Base-by-base conservation (phyloP, 164 flowering plant genomes). In the Liriodendron chinense region DNA sequence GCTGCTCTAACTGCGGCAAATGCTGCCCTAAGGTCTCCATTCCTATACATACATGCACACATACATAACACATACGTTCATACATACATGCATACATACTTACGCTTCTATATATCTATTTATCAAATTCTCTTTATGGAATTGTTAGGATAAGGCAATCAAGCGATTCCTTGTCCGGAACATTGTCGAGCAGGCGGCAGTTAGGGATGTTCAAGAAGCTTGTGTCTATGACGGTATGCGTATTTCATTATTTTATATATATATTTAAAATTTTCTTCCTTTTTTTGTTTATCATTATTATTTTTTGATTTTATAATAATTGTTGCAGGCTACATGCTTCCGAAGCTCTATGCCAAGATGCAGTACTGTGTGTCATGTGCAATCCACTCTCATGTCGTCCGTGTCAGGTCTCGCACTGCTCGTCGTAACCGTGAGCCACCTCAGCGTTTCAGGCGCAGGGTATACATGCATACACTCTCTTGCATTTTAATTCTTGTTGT, bases 101-200 rank as follows among this genome's bases (percentile, higher is more conserved):
- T 53, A 16, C 59, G 18, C 59, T 16, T 53, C 59, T 53, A 53
- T 53, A 0, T 53, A 53, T 53, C 16, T 53, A 10, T 16, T 53
- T 16, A 53, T 53, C 10, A 16, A 63, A 63, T 63, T 24, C 24
- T 14, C 74, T 28, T 22, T 65, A 9, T 1, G 66, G 65, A 57
- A 57, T 61, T 22, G 21, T 7, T 5, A 91, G 94, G 98, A 94
- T 80, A 92, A 92, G 86, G 93, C 98, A 0, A 90, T 94, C 76
- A 94, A 92, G 90, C 85, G 98, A 78, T 92, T 92, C 75, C 83
- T 89, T 14, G 97, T 92, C 87, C 87, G 97, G 89, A 92, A 91
- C 87, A 92, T 94, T 12, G 97, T 94, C n/a, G 98, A 92, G 79
- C 97, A 91, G 78, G 98, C 97, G 68, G 94, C 94, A 2, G 90